Evolutionary conservation across 768 basidiomycete species (phyloP), one percentile per base, ranked within the genome.

Genomic region (Porphyrellus cyaneotinctus): DNA sequence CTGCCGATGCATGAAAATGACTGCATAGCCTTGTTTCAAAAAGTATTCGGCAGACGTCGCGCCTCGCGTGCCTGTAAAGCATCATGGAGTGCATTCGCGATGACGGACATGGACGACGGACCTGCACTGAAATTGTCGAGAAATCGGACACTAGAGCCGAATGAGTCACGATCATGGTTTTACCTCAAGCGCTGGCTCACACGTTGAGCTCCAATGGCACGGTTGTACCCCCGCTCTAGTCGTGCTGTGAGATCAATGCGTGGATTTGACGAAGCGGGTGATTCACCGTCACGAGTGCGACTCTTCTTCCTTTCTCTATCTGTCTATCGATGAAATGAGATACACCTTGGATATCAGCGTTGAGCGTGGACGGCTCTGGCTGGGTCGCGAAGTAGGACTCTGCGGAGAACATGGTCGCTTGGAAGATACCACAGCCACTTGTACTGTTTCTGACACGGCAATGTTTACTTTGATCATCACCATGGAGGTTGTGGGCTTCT

Each of bases 41-140:
- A 99, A 97, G 74, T 98, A 97, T 71, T 99, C 97, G 2, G 97
- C 95, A 18, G 97, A 98, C 0, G 95, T 94, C 28, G 97, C 91
- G 38, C 97, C 97, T 64, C 97, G 81, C 18, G 97, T 99, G 47
- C 95, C 95, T 91, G 51, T 22, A 51, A 28, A 48, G 2, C 41
- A 42, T 49, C n/a, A n/a, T n/a, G n/a, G 35, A 52, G 45, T 54
- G 49, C 4, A 22, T 36, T 8, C 36, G 44, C 28, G 11, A 31
- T 1, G 31, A 33, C 20, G 17, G 23, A 39, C 23, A 15, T 17
- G 23, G 18, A 17, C 3, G 31, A 65, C 85, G 55, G 43, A 89
- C 93, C 93, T 54, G 97, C 95, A 71, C 94, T 97, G 72, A 98
- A 98, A 75, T 99, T 98, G 69, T 98, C 95, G 26, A 99, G 78